These are phyloP conservation scores for Claviceps sorghi DNA, from an alignment of 2,329 filamentous ascomycete species.

Conservation along the genomic window DNA sequence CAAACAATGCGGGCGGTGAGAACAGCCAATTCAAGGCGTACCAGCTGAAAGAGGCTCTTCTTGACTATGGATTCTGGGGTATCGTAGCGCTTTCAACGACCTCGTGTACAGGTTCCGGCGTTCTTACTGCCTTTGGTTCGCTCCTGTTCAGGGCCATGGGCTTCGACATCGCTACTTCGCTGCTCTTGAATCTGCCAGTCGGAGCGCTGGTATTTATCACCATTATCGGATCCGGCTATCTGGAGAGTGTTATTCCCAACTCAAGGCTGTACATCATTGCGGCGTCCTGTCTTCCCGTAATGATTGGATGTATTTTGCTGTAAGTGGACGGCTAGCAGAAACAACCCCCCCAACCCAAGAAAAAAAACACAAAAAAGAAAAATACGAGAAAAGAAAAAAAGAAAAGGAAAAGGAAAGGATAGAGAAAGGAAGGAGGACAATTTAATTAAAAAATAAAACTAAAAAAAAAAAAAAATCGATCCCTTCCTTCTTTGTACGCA, in stretches of 20 bases:
- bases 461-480: too few relatives aligned
- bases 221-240: conserved; percentile 17
- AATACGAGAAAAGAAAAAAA: too few relatives aligned
- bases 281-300: conserved; percentile 14
- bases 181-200: conserved; percentile 15
- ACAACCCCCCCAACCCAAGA: too few relatives aligned
- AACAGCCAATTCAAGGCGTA: conserved; percentile 14
- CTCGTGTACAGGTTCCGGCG: conserved; percentile 17
- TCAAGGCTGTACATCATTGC: conserved; percentile 15
- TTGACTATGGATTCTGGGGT: conserved; percentile 15
- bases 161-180: conserved; percentile 17
- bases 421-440: too few relatives aligned
- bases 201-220: conserved; percentile 15
- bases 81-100: conserved; percentile 16
- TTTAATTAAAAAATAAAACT: too few relatives aligned
- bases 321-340: conserved; percentile 7
- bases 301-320: conserved; percentile 15
- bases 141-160: conserved; percentile 22
- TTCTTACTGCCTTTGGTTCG: conserved; percentile 17
- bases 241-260: conserved; percentile 12
- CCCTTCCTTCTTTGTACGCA: not conserved
- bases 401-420: too few relatives aligned
- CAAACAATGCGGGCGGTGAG: conserved; percentile 15
- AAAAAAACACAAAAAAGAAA: not conserved
- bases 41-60: conserved; percentile 15